A percentile compares a stretch with the other conserved stretches of the same genome.
These are phyloP conservation scores for Exophiala aquamarina DNA, from an alignment of 2,329 filamentous ascomycete genomes.

Conservation along the genomic window DNA sequence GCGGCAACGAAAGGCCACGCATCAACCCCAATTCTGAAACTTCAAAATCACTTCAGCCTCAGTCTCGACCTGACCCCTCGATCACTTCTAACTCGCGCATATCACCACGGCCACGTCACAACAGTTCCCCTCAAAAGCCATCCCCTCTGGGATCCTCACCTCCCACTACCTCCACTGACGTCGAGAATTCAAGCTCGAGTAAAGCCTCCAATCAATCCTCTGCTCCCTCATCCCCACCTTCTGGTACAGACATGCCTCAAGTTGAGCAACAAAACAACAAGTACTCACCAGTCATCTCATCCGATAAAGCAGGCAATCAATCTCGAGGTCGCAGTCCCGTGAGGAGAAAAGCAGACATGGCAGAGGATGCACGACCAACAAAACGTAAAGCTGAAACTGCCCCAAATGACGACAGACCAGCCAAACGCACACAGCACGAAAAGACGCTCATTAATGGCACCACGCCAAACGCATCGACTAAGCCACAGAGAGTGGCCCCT, in stretches of 20 bases:
- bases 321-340: slow-evolving; percentile 17
- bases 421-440: slow-evolving; percentile 33
- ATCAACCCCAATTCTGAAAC: slow-evolving; percentile 4
- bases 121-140: slow-evolving; percentile 59
- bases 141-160: slow-evolving; percentile 63
- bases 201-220: slow-evolving; percentile 42
- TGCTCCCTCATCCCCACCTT: slow-evolving; percentile 47
- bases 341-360: slow-evolving; percentile 40
- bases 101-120: slow-evolving; percentile 37
- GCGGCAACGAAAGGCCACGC: slow-evolving; percentile 21
- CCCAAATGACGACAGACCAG: slow-evolving; percentile 29
- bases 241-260: slow-evolving; percentile 23
- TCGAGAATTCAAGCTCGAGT: slow-evolving; percentile 46
- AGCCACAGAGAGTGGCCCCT: background rate
- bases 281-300: slow-evolving; percentile 30
- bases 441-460: slow-evolving; percentile 28
- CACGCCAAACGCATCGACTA: slow-evolving; percentile 10
- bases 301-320: slow-evolving; percentile 20
- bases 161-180: slow-evolving; percentile 61
- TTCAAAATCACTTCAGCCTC: slow-evolving; percentile 20
- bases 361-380: slow-evolving; percentile 28
- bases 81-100: slow-evolving; percentile 19
- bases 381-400: slow-evolving; percentile 42
- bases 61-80: slow-evolving; percentile 6
- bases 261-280: slow-evolving; percentile 32